Conservation (phyloP, 257 asterid species). For the Voacanga thouarsii region DNA sequence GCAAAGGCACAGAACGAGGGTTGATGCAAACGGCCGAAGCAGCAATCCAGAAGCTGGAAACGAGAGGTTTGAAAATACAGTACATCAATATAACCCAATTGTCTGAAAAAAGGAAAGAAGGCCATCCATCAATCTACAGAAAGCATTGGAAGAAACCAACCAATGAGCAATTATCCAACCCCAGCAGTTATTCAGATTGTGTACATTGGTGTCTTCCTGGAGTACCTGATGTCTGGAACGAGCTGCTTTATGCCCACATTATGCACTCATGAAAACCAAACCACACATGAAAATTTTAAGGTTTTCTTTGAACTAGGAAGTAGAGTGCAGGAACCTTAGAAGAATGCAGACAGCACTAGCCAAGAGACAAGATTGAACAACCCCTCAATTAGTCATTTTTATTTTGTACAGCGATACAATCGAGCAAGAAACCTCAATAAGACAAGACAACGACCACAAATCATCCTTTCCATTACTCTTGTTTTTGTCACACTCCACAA, state of each 20-base stretch:
- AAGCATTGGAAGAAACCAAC: constrained; percentile 55
- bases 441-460: neutral
- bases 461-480: neutral
- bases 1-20: constrained; percentile 16
- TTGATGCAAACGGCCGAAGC: constrained; percentile 29
- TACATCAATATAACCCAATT: constrained; percentile 56
- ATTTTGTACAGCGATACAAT: neutral
- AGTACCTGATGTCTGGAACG: constrained; percentile 15
- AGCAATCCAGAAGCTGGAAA: constrained; percentile 41
- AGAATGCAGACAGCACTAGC: neutral
- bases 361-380: neutral
- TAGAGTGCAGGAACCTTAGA: neutral
- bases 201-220: constrained; percentile 59
- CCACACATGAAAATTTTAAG: neutral
- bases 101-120: constrained; percentile 65
- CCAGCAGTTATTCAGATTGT: constrained; percentile 59
- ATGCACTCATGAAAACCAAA: constrained; percentile 37
- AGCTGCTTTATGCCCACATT: constrained; percentile 13
- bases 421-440: neutral
- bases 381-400: neutral
- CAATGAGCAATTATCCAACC: constrained; percentile 45
- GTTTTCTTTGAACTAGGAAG: neutral
- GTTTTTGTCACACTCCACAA: too few relatives aligned
- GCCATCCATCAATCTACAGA: constrained; percentile 65
- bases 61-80: constrained; percentile 34